Evolutionary conservation across 164 flowering plant species (phyloP), one percentile per base, ranked within the genome.

Genomic region (Euptelea pleiosperma): DNA sequence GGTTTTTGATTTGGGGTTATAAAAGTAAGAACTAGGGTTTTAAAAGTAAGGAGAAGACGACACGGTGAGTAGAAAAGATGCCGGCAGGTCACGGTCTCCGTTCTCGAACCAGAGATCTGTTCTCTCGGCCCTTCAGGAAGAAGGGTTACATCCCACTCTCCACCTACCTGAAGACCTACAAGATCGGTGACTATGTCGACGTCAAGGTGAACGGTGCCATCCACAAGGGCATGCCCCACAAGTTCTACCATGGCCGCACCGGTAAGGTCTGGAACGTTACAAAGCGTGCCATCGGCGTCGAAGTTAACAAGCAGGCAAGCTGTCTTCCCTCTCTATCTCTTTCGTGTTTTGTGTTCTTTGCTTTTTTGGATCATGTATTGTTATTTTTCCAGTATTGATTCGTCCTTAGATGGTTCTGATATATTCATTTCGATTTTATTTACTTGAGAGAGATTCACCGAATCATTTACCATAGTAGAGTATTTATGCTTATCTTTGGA

Each of bases 191-290:
- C 2, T 82, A 74, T 46, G 93, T 86, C 14, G 91, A 85, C 52
- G 29, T 85, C 73, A 85, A 83, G 76, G 91, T 83, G 0, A 85
- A 85, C 37, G 89, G 87, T 7, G 89, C 92, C 26, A 41, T 86
- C 28, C 89, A 83, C 78, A 86, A 83, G 74, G 93, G 89, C 14
- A 83, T 83, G 93, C 89, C 93, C 18, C 89, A 86, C 64, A 84
- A 84, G 74, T 86, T 80, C 77, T 86, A 84, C 79, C 89, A 84
- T 68, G 93, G 87, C 31, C 86, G 89, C 60, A 84, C 93, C 1
- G 87, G 93, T 6, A 71, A 65, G 8, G 82, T 84, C 68, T 84
- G 89, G 93, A 84, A 84, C 60, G 86, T 84, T 65, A 86, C 87
- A 72, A 84, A 86, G 56, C 84, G 87, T n/a, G 89, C 93, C 52